Evolutionary conservation across 1,284 basidiomycete species (phyloP).

Genomic region (Apiotrichum veenhuisii): DNA sequence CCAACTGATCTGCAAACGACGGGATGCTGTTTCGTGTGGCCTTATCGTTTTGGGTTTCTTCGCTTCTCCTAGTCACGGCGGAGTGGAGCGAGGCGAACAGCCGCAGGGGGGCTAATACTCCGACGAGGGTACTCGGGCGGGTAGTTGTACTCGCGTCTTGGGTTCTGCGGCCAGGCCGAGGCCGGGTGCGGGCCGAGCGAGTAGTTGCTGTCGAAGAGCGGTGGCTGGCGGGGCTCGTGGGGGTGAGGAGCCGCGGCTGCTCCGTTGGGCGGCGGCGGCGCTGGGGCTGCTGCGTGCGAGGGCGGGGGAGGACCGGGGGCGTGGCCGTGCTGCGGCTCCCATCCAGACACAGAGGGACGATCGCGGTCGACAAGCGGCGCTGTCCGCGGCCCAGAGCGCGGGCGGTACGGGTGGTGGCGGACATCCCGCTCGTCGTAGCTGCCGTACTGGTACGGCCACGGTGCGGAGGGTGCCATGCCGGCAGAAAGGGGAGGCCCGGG

Average conservation of each 20-base stretch:
- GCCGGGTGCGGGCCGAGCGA: slow-evolving; percentile 3
- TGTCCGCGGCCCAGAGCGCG: neutral
- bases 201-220: neutral
- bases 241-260: neutral
- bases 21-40: neutral
- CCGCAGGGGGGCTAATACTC: neutral
- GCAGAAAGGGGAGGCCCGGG: neutral
- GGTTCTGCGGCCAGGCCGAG: neutral
- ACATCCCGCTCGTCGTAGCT: neutral
- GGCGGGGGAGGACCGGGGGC: neutral
- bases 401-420: slow-evolving; percentile 5
- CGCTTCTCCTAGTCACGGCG: neutral
- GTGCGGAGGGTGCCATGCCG: neutral
- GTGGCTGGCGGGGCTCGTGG: slow-evolving; percentile 3
- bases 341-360: neutral
- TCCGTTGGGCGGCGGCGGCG: neutral
- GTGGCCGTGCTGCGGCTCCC: neutral
- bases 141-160: neutral
- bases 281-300: neutral
- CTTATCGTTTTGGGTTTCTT: neutral
- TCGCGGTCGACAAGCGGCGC: neutral
- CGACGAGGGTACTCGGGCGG: neutral
- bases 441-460: neutral
- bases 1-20: too few species aligned
- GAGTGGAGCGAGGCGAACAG: neutral